These are phyloP conservation scores for Myriosclerotinia duriaeana DNA, from an alignment of 2,329 filamentous ascomycete species.

Conservation along the genomic window DNA sequence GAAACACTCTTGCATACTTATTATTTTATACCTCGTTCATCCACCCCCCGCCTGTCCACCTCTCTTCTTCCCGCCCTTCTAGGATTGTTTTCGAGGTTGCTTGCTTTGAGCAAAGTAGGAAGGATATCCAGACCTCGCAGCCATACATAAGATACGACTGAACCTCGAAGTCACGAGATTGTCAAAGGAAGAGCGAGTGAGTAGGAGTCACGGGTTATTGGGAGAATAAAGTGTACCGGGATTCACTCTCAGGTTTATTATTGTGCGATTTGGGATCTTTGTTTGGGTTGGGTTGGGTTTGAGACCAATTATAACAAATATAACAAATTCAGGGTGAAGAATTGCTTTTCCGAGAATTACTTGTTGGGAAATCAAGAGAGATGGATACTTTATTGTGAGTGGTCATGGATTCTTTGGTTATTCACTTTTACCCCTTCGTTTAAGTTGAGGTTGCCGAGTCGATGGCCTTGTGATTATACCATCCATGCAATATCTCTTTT, in stretches of 20 bases:
- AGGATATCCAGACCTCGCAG: not conserved
- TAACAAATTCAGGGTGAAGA: too few relatives aligned
- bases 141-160: not conserved
- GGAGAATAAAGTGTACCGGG: not conserved
- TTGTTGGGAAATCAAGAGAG: not conserved
- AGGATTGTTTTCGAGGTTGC: not conserved
- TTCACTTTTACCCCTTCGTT: constrained; percentile 14
- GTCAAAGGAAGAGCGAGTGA: not conserved
- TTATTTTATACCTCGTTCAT: not conserved
- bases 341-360: not conserved
- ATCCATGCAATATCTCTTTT: not conserved
- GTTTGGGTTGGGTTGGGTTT: not conserved
- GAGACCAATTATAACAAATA: not conserved
- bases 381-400: constrained; percentile 26
- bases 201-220: not conserved
- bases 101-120: not conserved
- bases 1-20: not conserved
- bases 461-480: not conserved
- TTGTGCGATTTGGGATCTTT: not conserved
- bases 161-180: not conserved
- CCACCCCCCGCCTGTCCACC: not conserved
- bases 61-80: not conserved
- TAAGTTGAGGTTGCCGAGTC: not conserved
- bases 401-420: not conserved
- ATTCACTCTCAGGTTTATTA: not conserved